Percentiles rank a stretch among this genome's conserved stretches.
Conservation (phyloP, 2,329 filamentous ascomycete species). For the Nakataea oryzae region DNA sequence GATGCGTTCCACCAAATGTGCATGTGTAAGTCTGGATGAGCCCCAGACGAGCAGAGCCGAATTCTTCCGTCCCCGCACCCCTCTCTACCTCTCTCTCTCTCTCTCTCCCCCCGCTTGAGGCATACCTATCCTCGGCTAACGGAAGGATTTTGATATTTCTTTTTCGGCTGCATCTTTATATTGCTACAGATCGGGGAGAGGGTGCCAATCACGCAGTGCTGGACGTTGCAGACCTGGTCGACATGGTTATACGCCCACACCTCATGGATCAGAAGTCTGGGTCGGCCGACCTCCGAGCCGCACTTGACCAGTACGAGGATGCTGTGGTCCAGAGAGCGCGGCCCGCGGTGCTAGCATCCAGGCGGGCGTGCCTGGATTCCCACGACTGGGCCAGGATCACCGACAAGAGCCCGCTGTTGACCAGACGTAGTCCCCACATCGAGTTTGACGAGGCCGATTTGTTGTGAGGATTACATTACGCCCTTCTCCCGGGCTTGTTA, state of each 20-base stretch:
- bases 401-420: constrained; percentile 23
- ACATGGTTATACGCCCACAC: constrained; percentile 12
- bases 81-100: background rate
- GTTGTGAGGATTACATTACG: background rate
- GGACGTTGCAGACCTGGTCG: constrained; percentile 35
- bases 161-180: too few relatives aligned
- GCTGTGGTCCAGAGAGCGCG: constrained; percentile 29
- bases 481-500: background rate
- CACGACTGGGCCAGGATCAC: constrained; percentile 35
- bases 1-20: constrained; percentile 49
- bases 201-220: constrained; percentile 46
- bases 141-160: background rate
- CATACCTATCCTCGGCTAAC: background rate
- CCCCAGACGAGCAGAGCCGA: too few relatives aligned
- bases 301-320: constrained; percentile 30
- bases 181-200: constrained; percentile 39
- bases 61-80: background rate
- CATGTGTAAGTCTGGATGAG: constrained; percentile 36
- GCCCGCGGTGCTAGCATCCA: constrained; percentile 36
- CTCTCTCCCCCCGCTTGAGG: background rate
- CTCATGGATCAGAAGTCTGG: background rate
- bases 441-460: constrained; percentile 16
- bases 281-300: constrained; percentile 11
- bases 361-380: constrained; percentile 43
- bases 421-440: constrained; percentile 24